Percentiles rank a stretch among this genome's conserved stretches.
phyloP scores from a whole-genome alignment of 2,329 filamentous ascomycete species.

The Alternaria viburni region DNA sequence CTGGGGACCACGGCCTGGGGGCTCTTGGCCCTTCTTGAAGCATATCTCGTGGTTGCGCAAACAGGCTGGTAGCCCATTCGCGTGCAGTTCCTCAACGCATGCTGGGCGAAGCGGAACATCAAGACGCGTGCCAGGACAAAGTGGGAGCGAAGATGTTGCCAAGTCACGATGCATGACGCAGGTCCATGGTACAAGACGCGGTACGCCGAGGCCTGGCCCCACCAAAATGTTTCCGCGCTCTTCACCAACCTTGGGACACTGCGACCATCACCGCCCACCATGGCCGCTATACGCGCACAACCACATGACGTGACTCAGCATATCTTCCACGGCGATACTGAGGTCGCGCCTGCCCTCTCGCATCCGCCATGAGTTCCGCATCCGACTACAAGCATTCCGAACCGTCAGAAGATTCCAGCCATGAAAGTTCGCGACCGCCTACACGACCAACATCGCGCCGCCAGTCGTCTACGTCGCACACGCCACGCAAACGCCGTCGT shows the following conservation, averaged over 20 bases:
- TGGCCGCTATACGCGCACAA: conserved; percentile 9
- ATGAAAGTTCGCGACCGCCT: neutral
- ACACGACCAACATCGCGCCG: conserved; percentile 12
- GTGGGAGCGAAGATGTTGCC: conserved; percentile 26
- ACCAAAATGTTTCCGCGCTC: conserved; percentile 8
- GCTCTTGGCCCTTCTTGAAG: conserved; percentile 18
- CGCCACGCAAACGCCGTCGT: conserved; percentile 35
- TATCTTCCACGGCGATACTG: neutral
- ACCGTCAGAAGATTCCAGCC: conserved; percentile 3
- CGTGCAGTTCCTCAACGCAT: conserved; percentile 39
- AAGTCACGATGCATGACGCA: conserved; percentile 30
- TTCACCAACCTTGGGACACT: neutral
- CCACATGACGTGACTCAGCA: neutral
- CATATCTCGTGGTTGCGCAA: conserved; percentile 17
- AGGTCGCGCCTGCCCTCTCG: neutral
- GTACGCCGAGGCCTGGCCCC: conserved; percentile 9
- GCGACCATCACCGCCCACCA: conserved; percentile 15
- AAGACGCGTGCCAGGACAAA: conserved; percentile 14
- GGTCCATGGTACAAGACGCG: neutral
- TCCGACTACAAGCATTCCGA: conserved; percentile 11
- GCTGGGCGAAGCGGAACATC: conserved; percentile 40
- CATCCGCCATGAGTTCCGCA: conserved; percentile 24
- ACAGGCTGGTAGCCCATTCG: conserved; percentile 15
- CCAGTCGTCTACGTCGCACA: conserved; percentile 16
- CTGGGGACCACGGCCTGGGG: neutral